These are phyloP conservation scores for Glycine tomentella DNA, from an alignment of 306 rosid genomes.

Conservation along the genomic window DNA sequence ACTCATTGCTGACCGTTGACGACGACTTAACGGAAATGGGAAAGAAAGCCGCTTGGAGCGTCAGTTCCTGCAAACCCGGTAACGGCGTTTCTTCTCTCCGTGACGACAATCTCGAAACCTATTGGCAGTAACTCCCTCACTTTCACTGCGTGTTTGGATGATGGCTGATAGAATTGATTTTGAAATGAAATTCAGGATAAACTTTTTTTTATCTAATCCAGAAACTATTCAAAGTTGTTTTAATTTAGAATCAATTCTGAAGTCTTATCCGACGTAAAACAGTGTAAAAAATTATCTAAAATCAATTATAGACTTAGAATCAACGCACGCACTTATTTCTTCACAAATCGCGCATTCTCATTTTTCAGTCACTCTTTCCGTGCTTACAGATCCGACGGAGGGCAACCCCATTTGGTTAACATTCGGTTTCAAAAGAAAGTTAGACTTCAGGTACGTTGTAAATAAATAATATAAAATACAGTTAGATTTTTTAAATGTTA, in stretches of 20 bases:
- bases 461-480: neutral
- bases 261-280: too few species aligned
- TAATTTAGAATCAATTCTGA: too few species aligned
- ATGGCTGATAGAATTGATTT: too few species aligned
- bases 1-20: constrained; percentile 55
- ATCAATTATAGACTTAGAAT: too few species aligned
- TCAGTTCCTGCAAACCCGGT: constrained; percentile 95
- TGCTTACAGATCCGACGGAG: constrained; percentile 83
- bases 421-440: constrained; percentile 95
- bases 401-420: constrained; percentile 92
- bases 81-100: constrained; percentile 86
- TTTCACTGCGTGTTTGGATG: neutral
- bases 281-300: too few species aligned
- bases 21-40: constrained; percentile 91
- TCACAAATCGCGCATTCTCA: too few species aligned
- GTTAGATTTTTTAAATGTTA: neutral
- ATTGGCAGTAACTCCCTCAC: constrained; percentile 72
- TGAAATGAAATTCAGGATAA: too few species aligned
- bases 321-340: too few species aligned
- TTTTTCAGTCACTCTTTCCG: neutral
- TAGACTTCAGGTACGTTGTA: constrained; percentile 67
- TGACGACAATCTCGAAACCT: constrained; percentile 80
- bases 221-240: too few species aligned
- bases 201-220: too few species aligned
- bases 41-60: constrained; percentile 95